These are phyloP conservation scores for Calonectria leucothoes DNA, from an alignment of 2,329 filamentous ascomycete species.

Conservation along the genomic window DNA sequence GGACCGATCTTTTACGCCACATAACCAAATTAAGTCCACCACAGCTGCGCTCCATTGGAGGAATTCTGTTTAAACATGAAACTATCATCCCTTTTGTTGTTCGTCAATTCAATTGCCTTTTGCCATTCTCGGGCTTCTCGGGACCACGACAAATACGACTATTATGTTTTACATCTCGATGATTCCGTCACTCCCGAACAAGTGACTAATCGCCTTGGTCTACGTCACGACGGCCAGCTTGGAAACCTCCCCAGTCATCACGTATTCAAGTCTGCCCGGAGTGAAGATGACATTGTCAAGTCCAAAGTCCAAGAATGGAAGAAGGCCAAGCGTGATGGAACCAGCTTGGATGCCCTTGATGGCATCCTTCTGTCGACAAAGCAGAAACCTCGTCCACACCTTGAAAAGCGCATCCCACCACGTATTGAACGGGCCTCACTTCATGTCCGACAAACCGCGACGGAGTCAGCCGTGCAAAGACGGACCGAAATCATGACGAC, in stretches of 20 bases:
- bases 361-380: conserved; percentile 84
- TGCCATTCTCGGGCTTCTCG: conserved; percentile 61
- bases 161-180: conserved; percentile 90
- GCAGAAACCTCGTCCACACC: conserved; percentile 64
- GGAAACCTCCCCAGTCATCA: conserved; percentile 85
- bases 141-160: conserved; percentile 85
- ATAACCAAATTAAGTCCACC: too few relatives aligned
- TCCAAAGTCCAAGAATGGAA: conserved; percentile 64
- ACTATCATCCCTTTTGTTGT: neutral
- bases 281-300: conserved; percentile 68
- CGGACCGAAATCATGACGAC: conserved; percentile 71
- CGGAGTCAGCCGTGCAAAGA: conserved; percentile 44
- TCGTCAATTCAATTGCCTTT: neutral
- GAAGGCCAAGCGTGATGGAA: conserved; percentile 70
- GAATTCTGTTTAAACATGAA: neutral
- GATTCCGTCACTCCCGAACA: conserved; percentile 73
- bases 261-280: conserved; percentile 80
- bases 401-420: conserved; percentile 64
- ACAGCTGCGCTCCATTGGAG: too few relatives aligned
- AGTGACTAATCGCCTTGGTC: conserved; percentile 78
- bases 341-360: conserved; percentile 72
- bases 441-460: conserved; percentile 56
- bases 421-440: conserved; percentile 36
- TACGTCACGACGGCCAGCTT: conserved; percentile 84
- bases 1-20: too few relatives aligned